phyloP scores from a whole-genome alignment of 2,329 filamentous ascomycete genomes.

The Pestalotiopsis sp. region DNA sequence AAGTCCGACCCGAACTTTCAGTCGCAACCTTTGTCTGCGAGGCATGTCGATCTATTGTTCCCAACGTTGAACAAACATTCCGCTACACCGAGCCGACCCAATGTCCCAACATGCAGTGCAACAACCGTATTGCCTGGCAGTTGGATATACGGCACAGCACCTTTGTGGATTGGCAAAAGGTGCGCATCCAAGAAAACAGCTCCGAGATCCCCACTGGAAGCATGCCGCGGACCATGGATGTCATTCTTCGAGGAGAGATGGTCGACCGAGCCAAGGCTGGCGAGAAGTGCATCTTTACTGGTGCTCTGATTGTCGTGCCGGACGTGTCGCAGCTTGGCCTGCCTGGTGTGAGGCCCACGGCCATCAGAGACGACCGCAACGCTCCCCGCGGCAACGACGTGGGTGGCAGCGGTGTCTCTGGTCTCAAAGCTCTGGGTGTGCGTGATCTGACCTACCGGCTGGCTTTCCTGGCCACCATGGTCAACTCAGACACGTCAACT shows the following conservation, averaged over 20 bases:
- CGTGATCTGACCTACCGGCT: slow-evolving; percentile 93
- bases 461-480: slow-evolving; percentile 97
- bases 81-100: slow-evolving; percentile 96
- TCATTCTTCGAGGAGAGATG: slow-evolving; percentile 95
- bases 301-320: slow-evolving; percentile 92
- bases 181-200: slow-evolving; percentile 96
- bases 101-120: slow-evolving; percentile 86
- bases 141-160: slow-evolving; percentile 97
- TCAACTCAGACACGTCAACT: slow-evolving; percentile 83
- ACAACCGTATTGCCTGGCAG: slow-evolving; percentile 91
- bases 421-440: slow-evolving; percentile 90
- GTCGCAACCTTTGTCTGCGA: slow-evolving; percentile 93
- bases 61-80: slow-evolving; percentile 96
- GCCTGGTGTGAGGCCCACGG: slow-evolving; percentile 81
- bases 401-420: slow-evolving; percentile 82
- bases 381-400: slow-evolving; percentile 75
- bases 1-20: slow-evolving; percentile 92
- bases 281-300: slow-evolving; percentile 98
- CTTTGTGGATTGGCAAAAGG: slow-evolving; percentile 99
- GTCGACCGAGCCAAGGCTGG: slow-evolving; percentile 96
- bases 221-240: slow-evolving; percentile 97
- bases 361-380: slow-evolving; percentile 75
- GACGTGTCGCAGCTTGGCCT: slow-evolving; percentile 94
- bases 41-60: slow-evolving; percentile 79
- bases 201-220: slow-evolving; percentile 97